phyloP scores from a whole-genome alignment of 805 yeast genomes.

The Saccharomyces kudriavzevii region DNA sequence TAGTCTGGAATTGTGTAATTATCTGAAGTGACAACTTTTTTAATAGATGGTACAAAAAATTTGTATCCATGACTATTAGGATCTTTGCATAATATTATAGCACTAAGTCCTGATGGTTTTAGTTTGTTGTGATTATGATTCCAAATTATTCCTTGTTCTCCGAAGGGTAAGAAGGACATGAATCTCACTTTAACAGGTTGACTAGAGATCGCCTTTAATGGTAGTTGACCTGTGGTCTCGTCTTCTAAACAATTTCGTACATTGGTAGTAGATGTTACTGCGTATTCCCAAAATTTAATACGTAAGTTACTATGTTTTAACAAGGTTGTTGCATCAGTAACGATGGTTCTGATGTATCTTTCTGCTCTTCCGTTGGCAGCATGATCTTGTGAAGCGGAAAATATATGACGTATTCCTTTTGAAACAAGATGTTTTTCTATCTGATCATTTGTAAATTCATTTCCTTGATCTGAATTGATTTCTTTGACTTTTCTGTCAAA shows the following conservation, averaged over 20 bases:
- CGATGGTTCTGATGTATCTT: constrained; percentile 2
- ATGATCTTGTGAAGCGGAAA: constrained; percentile 5
- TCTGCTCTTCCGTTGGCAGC: constrained; percentile 8
- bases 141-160: too few species aligned
- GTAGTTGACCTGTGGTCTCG: background rate
- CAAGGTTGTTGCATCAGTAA: constrained; percentile 1
- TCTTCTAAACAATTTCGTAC: constrained; percentile 1
- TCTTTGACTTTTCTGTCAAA: too few species aligned
- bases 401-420: constrained; percentile 1
- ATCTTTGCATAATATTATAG: constrained; percentile 4
- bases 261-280: constrained; percentile 3
- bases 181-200: too few species aligned
- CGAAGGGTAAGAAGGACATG: too few species aligned
- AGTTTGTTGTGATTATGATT: too few species aligned
- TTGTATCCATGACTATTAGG: constrained; percentile 2
- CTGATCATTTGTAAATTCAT: too few species aligned
- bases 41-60: constrained; percentile 3
- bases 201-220: background rate
- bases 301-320: background rate
- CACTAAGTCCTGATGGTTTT: too few species aligned
- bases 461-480: too few species aligned
- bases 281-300: background rate
- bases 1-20: too few species aligned
- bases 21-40: too few species aligned
- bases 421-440: background rate